Evolutionary conservation across 1,139 yeast genomes (phyloP), one percentile per base, ranked within the genome.

Genomic region (Petasospora fabianii): DNA sequence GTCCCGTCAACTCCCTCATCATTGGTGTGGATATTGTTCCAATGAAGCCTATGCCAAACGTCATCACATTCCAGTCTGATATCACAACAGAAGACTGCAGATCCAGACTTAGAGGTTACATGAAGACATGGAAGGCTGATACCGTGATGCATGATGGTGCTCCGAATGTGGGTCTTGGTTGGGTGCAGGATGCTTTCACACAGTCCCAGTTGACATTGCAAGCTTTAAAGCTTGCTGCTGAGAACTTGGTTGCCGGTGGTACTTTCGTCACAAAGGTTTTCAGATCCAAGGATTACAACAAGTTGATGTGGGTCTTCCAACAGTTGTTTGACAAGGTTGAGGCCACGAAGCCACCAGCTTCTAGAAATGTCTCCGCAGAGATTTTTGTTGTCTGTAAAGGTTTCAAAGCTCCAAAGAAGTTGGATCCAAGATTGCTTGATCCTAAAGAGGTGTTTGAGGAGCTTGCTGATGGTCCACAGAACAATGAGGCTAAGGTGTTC

Each of bases 101-200:
- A 53, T 85, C 96, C 32, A 87, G 77, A 61, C 73, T 92, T 50
- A 77, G 97, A 59, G 97, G 97, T 27, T 92, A 90, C 60, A 82
- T 94, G 84, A 92, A 92, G 64, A 90, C 98, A 1, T 92, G 97
- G 97, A 92, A 94, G 58, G 99, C 98, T 1, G 97, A 94, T 59
- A 86, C 96, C 0, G 97, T 92, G 18, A 69, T 94, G 59, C 98
- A 92, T 66, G 99, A 92, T 74, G 99, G 99, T 80, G 99, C 99
- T 20, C 99, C 99, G 20, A 94, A 92, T 59, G 98, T 92, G 52
- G 98, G 98, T 81, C 73, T 90, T 57, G 96, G 96, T 18, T 94
- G 98, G 98, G 92, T 86, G 22, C 98, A 94, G 64, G 99, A 92
- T 77, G 98, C 98, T 2, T 94, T 86, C 66, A 87, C 97, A 3